Conservation (phyloP, 805 yeast genomes). For the Yarrowia hollandica region DNA sequence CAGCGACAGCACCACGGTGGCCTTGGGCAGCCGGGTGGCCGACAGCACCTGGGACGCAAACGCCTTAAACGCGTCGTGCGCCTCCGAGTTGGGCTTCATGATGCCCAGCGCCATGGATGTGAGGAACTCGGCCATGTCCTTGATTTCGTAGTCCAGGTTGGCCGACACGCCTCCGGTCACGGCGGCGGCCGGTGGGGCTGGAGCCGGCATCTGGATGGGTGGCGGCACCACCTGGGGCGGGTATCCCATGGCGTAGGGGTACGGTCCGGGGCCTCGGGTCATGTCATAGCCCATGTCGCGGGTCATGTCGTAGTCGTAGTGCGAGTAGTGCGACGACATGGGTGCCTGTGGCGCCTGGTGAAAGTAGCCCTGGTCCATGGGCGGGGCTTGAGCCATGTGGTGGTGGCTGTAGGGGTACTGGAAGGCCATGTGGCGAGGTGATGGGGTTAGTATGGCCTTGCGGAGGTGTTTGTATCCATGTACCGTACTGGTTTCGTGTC, state of each 20-base stretch:
- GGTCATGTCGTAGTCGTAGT: constrained; percentile 20
- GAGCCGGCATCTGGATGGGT: constrained; percentile 20
- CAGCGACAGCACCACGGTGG: constrained; percentile 76
- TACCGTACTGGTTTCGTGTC: not conserved
- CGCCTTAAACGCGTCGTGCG: constrained; percentile 48
- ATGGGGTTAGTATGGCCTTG: constrained; percentile 24
- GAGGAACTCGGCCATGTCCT: constrained; percentile 75
- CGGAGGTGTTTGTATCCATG: no score
- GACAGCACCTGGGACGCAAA: constrained; percentile 67
- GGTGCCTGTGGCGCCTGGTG: constrained; percentile 29
- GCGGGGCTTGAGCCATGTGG: constrained; percentile 31
- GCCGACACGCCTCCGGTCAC: constrained; percentile 70
- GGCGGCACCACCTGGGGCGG: constrained; percentile 1
- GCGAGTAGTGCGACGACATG: constrained; percentile 16
- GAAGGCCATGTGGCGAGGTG: constrained; percentile 30
- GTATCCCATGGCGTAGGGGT: constrained; percentile 11
- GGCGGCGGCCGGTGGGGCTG: not conserved
- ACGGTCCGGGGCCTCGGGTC: constrained; percentile 1
- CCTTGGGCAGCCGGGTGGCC: constrained; percentile 84
- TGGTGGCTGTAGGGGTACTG: constrained; percentile 33
- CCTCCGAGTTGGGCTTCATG: constrained; percentile 46
- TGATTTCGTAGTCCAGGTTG: constrained; percentile 76
- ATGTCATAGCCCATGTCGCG: constrained; percentile 13
- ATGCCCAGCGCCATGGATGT: constrained; percentile 68
- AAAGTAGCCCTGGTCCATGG: constrained; percentile 30